phyloP scores from a whole-genome alignment of 2,329 filamentous ascomycete species.

The Pleochaeta shiraiana region DNA sequence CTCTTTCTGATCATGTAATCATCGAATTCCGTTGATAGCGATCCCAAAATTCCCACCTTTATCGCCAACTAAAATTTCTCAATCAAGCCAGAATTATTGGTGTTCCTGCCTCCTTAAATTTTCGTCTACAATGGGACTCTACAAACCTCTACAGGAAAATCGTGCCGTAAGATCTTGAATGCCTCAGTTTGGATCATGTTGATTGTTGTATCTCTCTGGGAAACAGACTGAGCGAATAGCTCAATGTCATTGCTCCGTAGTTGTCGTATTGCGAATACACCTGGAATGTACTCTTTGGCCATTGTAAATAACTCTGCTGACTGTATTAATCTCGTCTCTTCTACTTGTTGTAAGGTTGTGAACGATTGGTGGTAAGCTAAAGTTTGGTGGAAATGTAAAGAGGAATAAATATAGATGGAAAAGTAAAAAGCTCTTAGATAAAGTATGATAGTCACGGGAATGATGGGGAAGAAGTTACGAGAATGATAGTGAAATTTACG shows the following conservation, averaged over 20 bases:
- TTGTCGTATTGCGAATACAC: neutral
- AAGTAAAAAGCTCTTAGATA: no score
- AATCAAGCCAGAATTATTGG: neutral
- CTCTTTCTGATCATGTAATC: neutral
- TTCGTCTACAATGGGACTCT: neutral
- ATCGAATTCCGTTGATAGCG: neutral
- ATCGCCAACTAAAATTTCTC: neutral
- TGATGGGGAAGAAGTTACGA: no score
- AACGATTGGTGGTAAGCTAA: no score
- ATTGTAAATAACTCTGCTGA: neutral
- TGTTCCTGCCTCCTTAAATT: neutral
- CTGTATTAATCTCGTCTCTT: neutral
- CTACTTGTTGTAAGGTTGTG: no score
- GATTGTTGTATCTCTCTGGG: neutral
- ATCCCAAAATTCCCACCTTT: neutral
- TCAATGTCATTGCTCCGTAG: neutral
- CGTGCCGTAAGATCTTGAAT: neutral
- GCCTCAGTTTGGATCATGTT: neutral
- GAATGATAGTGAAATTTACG: no score
- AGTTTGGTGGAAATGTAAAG: no score
- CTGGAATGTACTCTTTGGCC: neutral
- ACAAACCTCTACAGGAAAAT: neutral
- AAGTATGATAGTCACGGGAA: no score
- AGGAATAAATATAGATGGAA: no score
- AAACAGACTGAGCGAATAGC: neutral